Evolutionary conservation across 148 eudicot genomes (phyloP).

Genomic region (Heliosperma pusillum): DNA sequence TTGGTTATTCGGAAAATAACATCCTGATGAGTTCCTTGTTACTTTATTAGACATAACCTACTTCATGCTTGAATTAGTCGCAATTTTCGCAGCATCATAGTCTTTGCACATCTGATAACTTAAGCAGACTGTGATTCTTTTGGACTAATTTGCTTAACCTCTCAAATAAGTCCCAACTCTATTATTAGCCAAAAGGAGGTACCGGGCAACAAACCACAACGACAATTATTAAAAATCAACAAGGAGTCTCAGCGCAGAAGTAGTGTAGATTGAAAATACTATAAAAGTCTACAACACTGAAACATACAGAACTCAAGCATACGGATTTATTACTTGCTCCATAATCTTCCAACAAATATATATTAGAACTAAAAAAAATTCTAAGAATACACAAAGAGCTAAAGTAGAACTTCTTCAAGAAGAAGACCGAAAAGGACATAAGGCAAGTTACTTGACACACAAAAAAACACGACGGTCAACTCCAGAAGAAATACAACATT

Average conservation of each 20-base stretch:
- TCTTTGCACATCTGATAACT: neutral
- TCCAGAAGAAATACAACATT: neutral
- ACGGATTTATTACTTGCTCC: neutral
- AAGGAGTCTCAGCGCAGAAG: neutral
- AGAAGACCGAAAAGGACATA: too few species aligned
- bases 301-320: neutral
- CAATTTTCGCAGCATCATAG: neutral
- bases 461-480: neutral
- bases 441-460: neutral
- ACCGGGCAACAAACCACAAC: neutral
- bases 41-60: too few species aligned
- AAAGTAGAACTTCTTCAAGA: too few species aligned
- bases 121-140: neutral
- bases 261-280: neutral
- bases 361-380: neutral
- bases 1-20: neutral
- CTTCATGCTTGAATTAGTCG: neutral
- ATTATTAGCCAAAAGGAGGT: neutral
- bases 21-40: too few species aligned
- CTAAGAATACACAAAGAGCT: neutral
- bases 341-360: neutral
- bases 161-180: too few species aligned
- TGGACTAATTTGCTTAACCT: too few species aligned
- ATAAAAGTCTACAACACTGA: neutral
- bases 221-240: neutral